Conservation (phyloP, 352 stramenopile species). For the Pythium periplocum region DNA sequence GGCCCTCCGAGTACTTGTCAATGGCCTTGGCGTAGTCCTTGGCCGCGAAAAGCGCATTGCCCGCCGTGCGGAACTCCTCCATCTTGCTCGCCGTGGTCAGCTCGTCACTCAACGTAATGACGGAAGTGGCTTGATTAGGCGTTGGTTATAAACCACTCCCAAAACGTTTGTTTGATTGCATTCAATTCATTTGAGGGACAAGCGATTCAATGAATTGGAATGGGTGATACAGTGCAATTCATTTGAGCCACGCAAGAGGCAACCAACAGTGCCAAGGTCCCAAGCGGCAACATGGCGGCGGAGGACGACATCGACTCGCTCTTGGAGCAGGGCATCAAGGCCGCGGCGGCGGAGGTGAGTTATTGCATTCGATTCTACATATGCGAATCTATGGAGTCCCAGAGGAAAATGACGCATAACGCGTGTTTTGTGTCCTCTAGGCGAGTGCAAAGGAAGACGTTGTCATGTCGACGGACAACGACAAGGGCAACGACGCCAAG, state of each 20-base stretch:
- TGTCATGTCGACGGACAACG: too few relatives aligned
- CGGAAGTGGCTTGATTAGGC: not conserved
- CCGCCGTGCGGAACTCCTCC: constrained; percentile 57
- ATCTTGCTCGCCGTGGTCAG: constrained; percentile 18
- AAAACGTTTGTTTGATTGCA: not conserved
- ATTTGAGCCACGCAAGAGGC: too few relatives aligned
- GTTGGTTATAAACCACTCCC: too few relatives aligned
- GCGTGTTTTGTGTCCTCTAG: too few relatives aligned
- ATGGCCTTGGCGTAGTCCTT: constrained; percentile 59
- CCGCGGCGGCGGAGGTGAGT: constrained; percentile 36
- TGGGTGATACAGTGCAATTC: too few relatives aligned
- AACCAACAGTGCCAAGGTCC: too few relatives aligned
- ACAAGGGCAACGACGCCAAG: too few relatives aligned
- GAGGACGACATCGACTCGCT: constrained; percentile 82
- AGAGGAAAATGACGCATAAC: too few relatives aligned
- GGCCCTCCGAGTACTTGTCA: constrained; percentile 60
- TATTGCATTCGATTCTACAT: too few relatives aligned
- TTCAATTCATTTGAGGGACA: not conserved
- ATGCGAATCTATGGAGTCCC: too few relatives aligned
- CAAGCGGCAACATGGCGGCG: constrained; percentile 28
- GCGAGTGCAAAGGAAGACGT: too few relatives aligned
- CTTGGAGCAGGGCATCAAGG: constrained; percentile 68
- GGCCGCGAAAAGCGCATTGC: constrained; percentile 71
- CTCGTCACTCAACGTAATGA: not conserved
- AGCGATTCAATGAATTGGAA: not conserved